Conservation (phyloP, 78 protist genomes). For the Monocercomonoides exilis region DNA sequence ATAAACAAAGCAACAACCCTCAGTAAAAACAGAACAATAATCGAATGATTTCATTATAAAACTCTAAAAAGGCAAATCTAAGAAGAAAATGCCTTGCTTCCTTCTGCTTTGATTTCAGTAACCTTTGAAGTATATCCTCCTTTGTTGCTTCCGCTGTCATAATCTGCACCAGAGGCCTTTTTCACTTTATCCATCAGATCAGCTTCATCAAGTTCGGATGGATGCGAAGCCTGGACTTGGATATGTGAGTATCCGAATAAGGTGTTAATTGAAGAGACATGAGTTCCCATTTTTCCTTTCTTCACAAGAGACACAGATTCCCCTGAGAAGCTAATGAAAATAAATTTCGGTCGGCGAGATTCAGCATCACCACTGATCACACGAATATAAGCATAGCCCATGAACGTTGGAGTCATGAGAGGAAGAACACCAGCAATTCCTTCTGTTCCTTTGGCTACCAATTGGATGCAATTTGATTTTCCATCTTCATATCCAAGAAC, state of each 20-base stretch:
- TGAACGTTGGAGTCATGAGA: background rate
- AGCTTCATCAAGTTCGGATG: background rate
- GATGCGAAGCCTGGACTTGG: background rate
- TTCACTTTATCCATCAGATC: background rate
- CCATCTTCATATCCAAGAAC: background rate
- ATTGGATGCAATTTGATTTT: background rate
- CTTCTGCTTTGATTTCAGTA: background rate
- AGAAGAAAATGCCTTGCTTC: background rate
- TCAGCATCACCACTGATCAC: slow-evolving; percentile 23
- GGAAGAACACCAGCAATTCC: background rate
- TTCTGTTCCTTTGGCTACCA: background rate
- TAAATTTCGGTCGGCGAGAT: slow-evolving; percentile 24
- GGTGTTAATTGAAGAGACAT: background rate
- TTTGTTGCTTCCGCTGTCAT: slow-evolving; percentile 22
- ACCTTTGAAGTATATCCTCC: slow-evolving; percentile 3
- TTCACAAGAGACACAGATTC: slow-evolving; percentile 9
- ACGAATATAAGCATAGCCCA: slow-evolving; percentile 22
- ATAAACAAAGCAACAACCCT: too few species aligned
- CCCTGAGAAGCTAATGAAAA: slow-evolving; percentile 17
- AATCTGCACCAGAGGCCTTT: slow-evolving; percentile 39
- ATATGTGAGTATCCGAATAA: background rate
- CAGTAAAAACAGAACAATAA: too few species aligned
- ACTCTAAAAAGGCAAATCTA: too few species aligned
- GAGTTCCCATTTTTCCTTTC: slow-evolving; percentile 8
- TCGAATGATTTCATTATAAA: too few species aligned